A percentile compares a stretch with the other conserved stretches of the same genome.
Conservation (phyloP, 1,139 yeast genomes). For the Nakaseomyces nivariensis region DNA sequence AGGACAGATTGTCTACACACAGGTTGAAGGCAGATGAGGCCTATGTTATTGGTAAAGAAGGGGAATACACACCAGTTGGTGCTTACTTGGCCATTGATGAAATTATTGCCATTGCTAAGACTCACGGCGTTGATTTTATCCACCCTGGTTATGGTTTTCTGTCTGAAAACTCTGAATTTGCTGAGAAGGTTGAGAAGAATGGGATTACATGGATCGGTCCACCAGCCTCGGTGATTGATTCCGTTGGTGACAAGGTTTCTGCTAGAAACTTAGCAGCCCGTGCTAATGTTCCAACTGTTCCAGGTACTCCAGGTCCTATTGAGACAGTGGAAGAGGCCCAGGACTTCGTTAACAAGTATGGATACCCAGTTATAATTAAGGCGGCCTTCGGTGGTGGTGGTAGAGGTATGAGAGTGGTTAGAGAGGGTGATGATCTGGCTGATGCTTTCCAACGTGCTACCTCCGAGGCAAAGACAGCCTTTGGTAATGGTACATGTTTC, state of each 20-base stretch:
- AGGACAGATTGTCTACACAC: constrained; percentile 92
- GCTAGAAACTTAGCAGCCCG: constrained; percentile 80
- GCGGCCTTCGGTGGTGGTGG: constrained; percentile 99
- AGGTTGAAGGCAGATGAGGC: constrained; percentile 88
- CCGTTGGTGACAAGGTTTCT: constrained; percentile 97
- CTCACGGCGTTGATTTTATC: constrained; percentile 86
- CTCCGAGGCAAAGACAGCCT: constrained; percentile 88
- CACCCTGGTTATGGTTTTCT: constrained; percentile 98
- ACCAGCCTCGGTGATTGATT: constrained; percentile 72
- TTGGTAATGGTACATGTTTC: constrained; percentile 97
- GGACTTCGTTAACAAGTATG: constrained; percentile 69
- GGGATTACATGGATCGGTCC: constrained; percentile 99
- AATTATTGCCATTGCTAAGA: constrained; percentile 80
- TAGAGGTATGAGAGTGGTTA: constrained; percentile 98
- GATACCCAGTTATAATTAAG: constrained; percentile 93
- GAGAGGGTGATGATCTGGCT: constrained; percentile 86
- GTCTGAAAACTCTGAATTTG: constrained; percentile 91
- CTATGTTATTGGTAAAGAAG: constrained; percentile 82
- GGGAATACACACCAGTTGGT: constrained; percentile 89
- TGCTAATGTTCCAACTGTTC: constrained; percentile 86
- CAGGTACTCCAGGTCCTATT: constrained; percentile 98
- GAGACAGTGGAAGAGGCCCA: constrained; percentile 68
- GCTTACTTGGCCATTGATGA: constrained; percentile 95
- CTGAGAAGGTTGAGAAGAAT: constrained; percentile 77
- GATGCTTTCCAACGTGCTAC: constrained; percentile 93